Evolutionary conservation across 345 rosid species (phyloP), one percentile per base, ranked within the genome.

Genomic region (Sisymbrium altissimum): DNA sequence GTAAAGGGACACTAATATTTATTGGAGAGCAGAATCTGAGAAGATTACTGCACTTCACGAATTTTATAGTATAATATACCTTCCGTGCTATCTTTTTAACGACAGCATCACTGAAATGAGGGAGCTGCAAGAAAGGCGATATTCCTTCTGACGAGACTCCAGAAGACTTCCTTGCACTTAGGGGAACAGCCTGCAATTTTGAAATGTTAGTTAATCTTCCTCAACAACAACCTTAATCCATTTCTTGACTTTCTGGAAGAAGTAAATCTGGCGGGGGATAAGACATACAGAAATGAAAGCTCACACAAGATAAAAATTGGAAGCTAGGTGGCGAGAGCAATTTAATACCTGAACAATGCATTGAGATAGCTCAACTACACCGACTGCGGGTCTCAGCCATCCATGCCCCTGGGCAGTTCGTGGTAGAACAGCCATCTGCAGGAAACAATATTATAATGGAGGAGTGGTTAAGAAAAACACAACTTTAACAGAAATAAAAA

Each of bases 351-450:
- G 98, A 82, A 90, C 83, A 75, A 96, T 83, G 68, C 97, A 92
- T 70, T 96, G 99, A 76, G 97, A 92, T 69, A 96, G 98, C 81
- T 96, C 99, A 74, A 85, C 82, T 54, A 96, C 97, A 72, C 99
- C 99, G 44, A 82, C 74, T 35, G 97, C 98, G 66, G 99, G 99
- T 80, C 99, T 90, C 76, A 92, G 84, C 99, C 99, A 92, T 79
- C 99, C 99, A 86, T 87, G 96, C 58, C 94, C 97, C 81, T 86
- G 96, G 27, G 92, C 77, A 66, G 89, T 89, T 32, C 93, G 98
- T 2, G 98, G 98, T 68, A 85, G 78, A 72, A 96, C 82, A 5
- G 99, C 98, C 98, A 96, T 90, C 99, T 96, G 86, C 78, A 80
- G 32, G 48, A 68, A 46, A 9, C 58, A 63, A 67, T 41, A 33